Evolutionary conservation across 2,329 filamentous ascomycete species (phyloP), one percentile per base, ranked within the genome.

Genomic region (Cercospora sp.): DNA sequence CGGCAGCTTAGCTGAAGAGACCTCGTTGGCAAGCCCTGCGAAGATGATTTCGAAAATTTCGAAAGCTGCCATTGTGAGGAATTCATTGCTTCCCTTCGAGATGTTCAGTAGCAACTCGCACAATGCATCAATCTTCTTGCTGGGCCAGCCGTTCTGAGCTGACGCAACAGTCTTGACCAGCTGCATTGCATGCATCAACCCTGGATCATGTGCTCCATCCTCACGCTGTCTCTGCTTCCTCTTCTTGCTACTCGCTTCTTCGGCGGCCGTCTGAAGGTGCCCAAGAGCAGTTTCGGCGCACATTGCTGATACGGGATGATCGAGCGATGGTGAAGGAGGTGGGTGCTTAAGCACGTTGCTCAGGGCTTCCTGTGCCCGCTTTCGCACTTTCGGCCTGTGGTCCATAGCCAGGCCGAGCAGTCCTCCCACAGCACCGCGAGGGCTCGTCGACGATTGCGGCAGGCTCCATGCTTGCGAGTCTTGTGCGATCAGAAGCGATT

Each of bases 11-110:
- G 92, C 88, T 2, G 93, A 96, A 0, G 94, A 92, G 60, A 94
- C 86, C 73, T 97, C 93, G 72, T 94, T 91, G 16, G 89, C 88
- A 90, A 99, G 94, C 7, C 93, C 91, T 74, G 91, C 90, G 73
- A 99, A 98, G 55, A 98, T 97, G 79, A 97, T 91, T 79, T 99
- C 95, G 75, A 99, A 99, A 3, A 98, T 94, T 72, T 97, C 94
- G 75, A 99, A 97, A 0, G 94, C 91, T 10, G 92, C 91, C 90
- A 98, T 96, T 34, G 94, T 97, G 84, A 99, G 90, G 79, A 94
- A 97, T 78, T 98, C 94, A 79, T 96, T 97, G 79, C 89, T 95
- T 8, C 91, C 94, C 77, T 90, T 90, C 32, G 94, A 94, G 70
- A 98, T 97, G 73, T 89, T 89, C 73, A 99, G 87, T 67, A 99